Percentiles rank a stretch among this genome's conserved stretches.
Conservation (phyloP, 2,329 filamentous ascomycete species). For the Fusarium pseudocircinatum region DNA sequence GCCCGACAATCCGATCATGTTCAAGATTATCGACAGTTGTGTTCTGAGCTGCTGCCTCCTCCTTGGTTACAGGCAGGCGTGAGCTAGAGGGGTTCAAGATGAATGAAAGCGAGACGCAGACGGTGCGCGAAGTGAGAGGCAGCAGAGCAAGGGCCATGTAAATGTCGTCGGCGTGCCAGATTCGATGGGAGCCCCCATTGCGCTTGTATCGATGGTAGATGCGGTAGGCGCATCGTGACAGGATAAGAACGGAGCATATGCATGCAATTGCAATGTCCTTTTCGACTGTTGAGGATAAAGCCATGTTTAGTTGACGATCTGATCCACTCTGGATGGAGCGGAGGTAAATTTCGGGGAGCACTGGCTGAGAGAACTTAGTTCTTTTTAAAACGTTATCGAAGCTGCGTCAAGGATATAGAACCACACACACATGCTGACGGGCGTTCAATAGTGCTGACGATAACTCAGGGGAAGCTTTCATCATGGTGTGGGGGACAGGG, state of each 20-base stretch:
- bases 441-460: background rate
- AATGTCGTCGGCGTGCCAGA: constrained; percentile 42
- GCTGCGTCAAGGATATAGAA: background rate
- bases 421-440: background rate
- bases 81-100: constrained; percentile 36
- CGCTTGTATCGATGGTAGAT: constrained; percentile 32
- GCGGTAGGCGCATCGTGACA: constrained; percentile 41
- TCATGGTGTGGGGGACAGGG: background rate
- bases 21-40: constrained; percentile 17
- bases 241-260: constrained; percentile 39
- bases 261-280: constrained; percentile 40
- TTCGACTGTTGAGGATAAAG: constrained; percentile 24
- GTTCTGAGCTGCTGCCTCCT: constrained; percentile 18
- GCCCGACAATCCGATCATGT: constrained; percentile 22
- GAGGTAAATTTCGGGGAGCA: background rate
- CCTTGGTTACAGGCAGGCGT: background rate
- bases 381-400: background rate
- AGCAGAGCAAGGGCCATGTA: constrained; percentile 43
- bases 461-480: background rate
- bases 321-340: background rate
- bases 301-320: constrained; percentile 1
- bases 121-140: constrained; percentile 38
- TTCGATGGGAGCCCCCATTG: constrained; percentile 40
- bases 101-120: constrained; percentile 36
- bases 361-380: no score